These are phyloP conservation scores for Phlyctochytrium planicorne DNA, from an alignment of 192 early-diverging fungal genomes.

Conservation along the genomic window DNA sequence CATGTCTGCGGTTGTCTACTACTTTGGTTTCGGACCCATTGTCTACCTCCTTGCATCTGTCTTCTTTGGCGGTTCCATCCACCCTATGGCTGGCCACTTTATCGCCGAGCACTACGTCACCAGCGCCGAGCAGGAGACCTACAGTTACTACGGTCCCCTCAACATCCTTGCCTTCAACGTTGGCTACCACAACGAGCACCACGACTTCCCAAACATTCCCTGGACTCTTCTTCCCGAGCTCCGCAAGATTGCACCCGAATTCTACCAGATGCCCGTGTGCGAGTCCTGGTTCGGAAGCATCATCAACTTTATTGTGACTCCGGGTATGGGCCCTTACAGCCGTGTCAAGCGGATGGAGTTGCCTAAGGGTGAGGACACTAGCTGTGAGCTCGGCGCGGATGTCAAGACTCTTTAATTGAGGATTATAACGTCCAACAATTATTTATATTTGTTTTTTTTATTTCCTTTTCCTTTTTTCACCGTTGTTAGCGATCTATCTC, in stretches of 20 bases:
- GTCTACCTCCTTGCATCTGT: conserved; percentile 38
- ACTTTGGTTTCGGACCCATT: conserved; percentile 44
- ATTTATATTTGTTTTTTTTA: not conserved
- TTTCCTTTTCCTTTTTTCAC: not conserved
- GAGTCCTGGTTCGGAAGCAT: conserved; percentile 86
- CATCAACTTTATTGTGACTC: conserved; percentile 73
- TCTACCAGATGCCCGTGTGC: conserved; percentile 79
- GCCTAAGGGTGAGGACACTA: not conserved
- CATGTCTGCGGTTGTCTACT: conserved; percentile 31
- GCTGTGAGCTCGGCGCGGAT: too few species aligned
- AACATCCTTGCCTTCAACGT: conserved; percentile 92
- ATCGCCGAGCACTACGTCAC: conserved; percentile 97
- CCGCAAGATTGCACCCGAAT: conserved; percentile 79
- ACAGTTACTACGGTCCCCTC: conserved; percentile 92
- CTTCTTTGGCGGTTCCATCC: conserved; percentile 78
- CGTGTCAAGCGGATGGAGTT: conserved; percentile 20
- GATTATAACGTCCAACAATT: not conserved
- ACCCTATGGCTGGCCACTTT: conserved; percentile 94
- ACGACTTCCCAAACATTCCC: conserved; percentile 90
- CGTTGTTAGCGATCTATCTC: not conserved
- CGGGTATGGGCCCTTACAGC: conserved; percentile 71
- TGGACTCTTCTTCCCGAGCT: conserved; percentile 84
- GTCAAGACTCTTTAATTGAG: too few species aligned
- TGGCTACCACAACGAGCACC: conserved; percentile 98
- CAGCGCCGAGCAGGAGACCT: conserved; percentile 91